Conservation (phyloP, 139 green algal species). For the Desmodesmus armatus region DNA sequence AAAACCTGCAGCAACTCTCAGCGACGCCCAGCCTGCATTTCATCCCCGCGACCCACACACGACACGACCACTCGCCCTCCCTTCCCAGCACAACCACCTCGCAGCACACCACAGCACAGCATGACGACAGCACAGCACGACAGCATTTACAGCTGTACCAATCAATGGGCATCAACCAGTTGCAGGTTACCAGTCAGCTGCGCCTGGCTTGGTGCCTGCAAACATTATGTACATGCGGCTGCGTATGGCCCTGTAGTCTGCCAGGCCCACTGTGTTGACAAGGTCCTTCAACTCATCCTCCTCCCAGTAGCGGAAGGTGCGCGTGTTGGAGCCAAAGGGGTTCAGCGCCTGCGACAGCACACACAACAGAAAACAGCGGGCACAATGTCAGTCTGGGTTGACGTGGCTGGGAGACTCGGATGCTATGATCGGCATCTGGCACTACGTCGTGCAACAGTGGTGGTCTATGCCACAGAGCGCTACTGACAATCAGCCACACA, state of each 20-base stretch:
- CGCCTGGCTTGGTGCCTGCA: constrained; percentile 77
- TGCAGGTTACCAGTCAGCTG: background rate
- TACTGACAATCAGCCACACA: no score
- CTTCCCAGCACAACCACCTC: no score
- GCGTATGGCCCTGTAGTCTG: constrained; percentile 69
- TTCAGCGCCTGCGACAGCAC: constrained; percentile 45
- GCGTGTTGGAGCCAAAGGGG: constrained; percentile 42
- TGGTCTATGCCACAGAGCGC: no score
- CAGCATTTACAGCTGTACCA: background rate
- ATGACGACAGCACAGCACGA: background rate
- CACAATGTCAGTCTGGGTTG: no score
- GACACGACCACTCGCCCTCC: no score
- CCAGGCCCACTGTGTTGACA: constrained; percentile 66
- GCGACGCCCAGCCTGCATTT: no score
- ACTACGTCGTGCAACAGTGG: no score
- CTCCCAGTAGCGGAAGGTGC: constrained; percentile 77
- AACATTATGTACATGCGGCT: constrained; percentile 91
- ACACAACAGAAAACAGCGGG: background rate
- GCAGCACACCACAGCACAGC: background rate
- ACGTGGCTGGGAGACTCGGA: no score
- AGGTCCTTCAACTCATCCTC: constrained; percentile 90
- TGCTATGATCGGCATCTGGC: no score
- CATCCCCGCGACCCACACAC: no score
- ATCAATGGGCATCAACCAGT: background rate
- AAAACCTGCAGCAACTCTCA: no score